These are phyloP conservation scores for Fusarium abutilonis DNA, from an alignment of 2,329 filamentous ascomycete genomes.

Conservation along the genomic window DNA sequence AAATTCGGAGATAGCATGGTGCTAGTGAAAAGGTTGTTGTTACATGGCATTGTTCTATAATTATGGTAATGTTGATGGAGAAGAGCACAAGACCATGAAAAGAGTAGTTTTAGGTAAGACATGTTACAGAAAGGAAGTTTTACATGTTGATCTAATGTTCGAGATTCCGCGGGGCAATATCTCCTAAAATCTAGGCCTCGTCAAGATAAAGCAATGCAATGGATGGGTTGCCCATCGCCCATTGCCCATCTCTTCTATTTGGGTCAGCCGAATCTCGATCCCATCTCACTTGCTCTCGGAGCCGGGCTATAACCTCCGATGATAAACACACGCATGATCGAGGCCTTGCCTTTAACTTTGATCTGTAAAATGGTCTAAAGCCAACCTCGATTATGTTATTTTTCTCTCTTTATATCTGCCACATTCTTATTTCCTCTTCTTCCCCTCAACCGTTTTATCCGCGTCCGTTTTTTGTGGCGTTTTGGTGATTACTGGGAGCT, in stretches of 20 bases:
- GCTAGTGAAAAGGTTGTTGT: background rate
- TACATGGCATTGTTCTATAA: slow-evolving; percentile 16
- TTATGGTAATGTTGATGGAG: no score
- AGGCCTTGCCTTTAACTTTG: background rate
- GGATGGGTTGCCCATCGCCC: background rate
- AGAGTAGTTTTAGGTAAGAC: background rate
- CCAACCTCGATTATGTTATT: slow-evolving; percentile 1
- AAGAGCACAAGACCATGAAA: background rate
- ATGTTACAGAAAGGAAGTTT: slow-evolving; percentile 7
- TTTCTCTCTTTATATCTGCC: background rate
- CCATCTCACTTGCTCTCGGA: slow-evolving; percentile 7
- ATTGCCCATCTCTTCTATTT: slow-evolving; percentile 14
- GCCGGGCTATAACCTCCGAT: slow-evolving; percentile 26
- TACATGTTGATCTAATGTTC: slow-evolving; percentile 15
- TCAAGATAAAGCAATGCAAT: background rate
- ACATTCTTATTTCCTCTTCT: slow-evolving; percentile 2
- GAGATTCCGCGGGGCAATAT: slow-evolving; percentile 6
- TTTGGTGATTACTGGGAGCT: slow-evolving; percentile 10
- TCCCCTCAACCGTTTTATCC: slow-evolving; percentile 5
- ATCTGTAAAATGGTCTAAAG: background rate
- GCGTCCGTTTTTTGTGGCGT: slow-evolving; percentile 19
- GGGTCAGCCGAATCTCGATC: slow-evolving; percentile 29
- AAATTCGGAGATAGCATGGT: background rate
- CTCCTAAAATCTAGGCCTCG: slow-evolving; percentile 1
- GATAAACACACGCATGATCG: slow-evolving; percentile 7